Percentiles rank a stretch among this genome's conserved stretches.
Evolutionary conservation across 768 basidiomycete genomes (phyloP).

Genomic region (Phanerochaete carnosa): DNA sequence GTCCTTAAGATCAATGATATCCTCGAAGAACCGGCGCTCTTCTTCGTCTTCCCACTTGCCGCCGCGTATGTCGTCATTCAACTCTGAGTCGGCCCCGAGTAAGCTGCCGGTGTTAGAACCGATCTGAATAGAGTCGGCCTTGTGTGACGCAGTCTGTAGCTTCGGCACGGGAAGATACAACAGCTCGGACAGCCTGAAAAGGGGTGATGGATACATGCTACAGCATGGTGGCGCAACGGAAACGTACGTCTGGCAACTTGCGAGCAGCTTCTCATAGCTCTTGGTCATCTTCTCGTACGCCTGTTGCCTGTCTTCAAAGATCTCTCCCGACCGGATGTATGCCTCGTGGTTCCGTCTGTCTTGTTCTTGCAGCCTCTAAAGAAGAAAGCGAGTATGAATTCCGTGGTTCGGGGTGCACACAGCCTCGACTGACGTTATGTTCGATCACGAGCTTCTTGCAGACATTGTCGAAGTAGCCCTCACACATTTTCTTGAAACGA

Average conservation of each 20-base stretch:
- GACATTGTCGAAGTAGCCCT: constrained; percentile 89
- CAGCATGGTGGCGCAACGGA: neutral
- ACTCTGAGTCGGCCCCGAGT: constrained; percentile 29
- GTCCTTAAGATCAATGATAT: constrained; percentile 86
- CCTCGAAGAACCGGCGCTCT: constrained; percentile 90
- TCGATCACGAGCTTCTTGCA: constrained; percentile 90
- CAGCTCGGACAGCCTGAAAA: constrained; percentile 80
- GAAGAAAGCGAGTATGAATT: neutral
- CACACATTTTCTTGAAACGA: constrained; percentile 89
- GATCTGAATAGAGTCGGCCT: constrained; percentile 79
- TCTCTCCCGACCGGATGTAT: constrained; percentile 98
- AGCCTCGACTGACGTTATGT: constrained; percentile 62
- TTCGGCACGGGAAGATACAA: constrained; percentile 77
- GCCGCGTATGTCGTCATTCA: constrained; percentile 54
- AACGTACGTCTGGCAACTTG: constrained; percentile 82
- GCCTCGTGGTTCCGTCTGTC: constrained; percentile 97
- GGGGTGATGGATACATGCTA: constrained; percentile 3
- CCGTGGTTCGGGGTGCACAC: neutral
- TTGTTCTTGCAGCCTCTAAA: constrained; percentile 91
- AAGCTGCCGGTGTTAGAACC: constrained; percentile 39
- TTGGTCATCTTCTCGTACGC: constrained; percentile 99
- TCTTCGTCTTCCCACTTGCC: constrained; percentile 99
- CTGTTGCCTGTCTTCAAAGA: constrained; percentile 98
- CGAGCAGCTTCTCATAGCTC: constrained; percentile 86
- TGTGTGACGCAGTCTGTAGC: constrained; percentile 80